phyloP scores from a whole-genome alignment of 345 rosid species.

The Hibiscus tridactylites region DNA sequence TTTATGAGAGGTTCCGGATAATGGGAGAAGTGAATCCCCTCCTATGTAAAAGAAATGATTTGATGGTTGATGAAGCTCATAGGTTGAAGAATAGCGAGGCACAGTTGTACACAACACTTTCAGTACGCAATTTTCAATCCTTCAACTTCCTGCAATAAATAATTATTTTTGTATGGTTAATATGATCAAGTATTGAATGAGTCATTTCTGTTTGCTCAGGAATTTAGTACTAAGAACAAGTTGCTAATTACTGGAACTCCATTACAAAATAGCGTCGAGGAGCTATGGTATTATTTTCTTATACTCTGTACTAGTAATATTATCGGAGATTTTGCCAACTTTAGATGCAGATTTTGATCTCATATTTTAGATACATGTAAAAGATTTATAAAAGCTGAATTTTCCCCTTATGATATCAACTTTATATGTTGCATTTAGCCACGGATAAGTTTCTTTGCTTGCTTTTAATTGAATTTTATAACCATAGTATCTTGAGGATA shows the following conservation, averaged over 20 bases:
- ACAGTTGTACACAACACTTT: constrained; percentile 86
- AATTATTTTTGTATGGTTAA: not conserved
- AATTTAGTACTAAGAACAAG: constrained; percentile 94
- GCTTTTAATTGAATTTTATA: not conserved
- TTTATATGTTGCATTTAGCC: not conserved
- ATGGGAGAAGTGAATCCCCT: too few relatives aligned
- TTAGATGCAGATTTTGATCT: not conserved
- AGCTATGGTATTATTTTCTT: constrained; percentile 63
- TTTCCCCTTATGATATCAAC: not conserved
- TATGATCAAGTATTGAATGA: constrained; percentile 9
- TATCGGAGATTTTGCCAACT: not conserved
- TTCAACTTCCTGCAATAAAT: not conserved
- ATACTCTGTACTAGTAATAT: not conserved
- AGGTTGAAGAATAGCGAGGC: constrained; percentile 98
- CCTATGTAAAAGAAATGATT: constrained; percentile 12
- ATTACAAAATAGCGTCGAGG: constrained; percentile 96
- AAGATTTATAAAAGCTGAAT: too few relatives aligned
- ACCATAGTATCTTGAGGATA: not conserved
- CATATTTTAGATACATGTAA: not conserved
- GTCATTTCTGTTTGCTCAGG: constrained; percentile 38
- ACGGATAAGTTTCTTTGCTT: not conserved
- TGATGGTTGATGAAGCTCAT: constrained; percentile 99
- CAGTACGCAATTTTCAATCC: constrained; percentile 34
- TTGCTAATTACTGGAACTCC: constrained; percentile 99
- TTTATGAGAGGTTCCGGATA: too few relatives aligned